Percentiles rank a stretch among this genome's conserved stretches.
phyloP scores from a whole-genome alignment of 371 early-diverging fungal genomes.

The Homolaphlyctis polyrhiza region DNA sequence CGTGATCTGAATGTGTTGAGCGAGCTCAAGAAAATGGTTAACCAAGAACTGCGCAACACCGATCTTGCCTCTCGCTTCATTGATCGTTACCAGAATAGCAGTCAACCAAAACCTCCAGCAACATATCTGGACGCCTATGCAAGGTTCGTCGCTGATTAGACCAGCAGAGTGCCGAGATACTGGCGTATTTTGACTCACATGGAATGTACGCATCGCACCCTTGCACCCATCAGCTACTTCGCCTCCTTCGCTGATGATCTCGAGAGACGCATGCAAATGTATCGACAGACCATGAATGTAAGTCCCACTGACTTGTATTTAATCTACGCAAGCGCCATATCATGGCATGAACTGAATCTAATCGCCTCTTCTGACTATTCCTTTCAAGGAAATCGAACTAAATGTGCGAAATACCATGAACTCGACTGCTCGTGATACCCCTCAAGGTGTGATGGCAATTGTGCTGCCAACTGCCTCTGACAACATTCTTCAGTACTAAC shows the following conservation, averaged over 20 bases:
- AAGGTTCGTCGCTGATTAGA: constrained; percentile 6
- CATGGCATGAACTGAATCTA: constrained; percentile 31
- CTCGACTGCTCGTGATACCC: constrained; percentile 17
- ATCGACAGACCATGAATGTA: constrained; percentile 36
- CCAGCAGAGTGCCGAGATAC: neutral
- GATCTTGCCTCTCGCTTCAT: constrained; percentile 36
- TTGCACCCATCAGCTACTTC: constrained; percentile 21
- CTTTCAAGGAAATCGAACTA: constrained; percentile 7
- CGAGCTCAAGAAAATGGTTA: constrained; percentile 21
- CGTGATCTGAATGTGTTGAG: constrained; percentile 31
- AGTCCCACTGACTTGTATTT: neutral
- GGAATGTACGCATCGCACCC: neutral
- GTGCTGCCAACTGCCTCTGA: constrained; percentile 1
- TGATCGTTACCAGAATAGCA: constrained; percentile 22
- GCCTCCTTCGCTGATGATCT: constrained; percentile 23
- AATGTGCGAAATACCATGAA: neutral
- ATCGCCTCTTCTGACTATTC: constrained; percentile 11
- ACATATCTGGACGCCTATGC: constrained; percentile 12
- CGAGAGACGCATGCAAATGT: constrained; percentile 29
- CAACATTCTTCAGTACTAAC: neutral
- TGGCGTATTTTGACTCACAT: neutral
- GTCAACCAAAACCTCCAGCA: constrained; percentile 7
- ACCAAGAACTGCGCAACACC: constrained; percentile 30
- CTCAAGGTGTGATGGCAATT: constrained; percentile 18
- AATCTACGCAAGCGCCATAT: neutral